Evolutionary conservation across 2,329 filamentous ascomycete genomes (phyloP).

Genomic region (Talaromyces sp.): DNA sequence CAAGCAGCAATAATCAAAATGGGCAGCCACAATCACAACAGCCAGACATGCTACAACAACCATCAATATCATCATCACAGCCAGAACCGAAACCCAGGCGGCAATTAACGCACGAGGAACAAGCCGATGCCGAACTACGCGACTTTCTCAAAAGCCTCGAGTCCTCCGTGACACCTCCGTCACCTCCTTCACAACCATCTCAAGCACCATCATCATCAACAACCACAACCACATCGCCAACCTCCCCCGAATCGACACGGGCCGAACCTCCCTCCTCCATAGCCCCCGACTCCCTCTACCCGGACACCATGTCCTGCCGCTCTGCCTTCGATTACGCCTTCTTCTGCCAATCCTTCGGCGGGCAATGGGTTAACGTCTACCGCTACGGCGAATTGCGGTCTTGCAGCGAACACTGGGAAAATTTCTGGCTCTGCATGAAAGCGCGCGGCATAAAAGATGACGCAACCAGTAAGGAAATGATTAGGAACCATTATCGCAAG

Average conservation of each 20-base stretch:
- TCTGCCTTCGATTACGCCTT: conserved; percentile 88
- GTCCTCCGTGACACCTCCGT: neutral
- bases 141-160: conserved; percentile 52
- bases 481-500: conserved; percentile 66
- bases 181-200: neutral
- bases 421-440: conserved; percentile 98
- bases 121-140: conserved; percentile 55
- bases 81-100: conserved; percentile 20
- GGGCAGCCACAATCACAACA: neutral
- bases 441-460: conserved; percentile 56
- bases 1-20: conserved; percentile 21
- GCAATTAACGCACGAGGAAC: conserved; percentile 43
- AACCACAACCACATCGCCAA: conserved; percentile 21
- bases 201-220: conserved; percentile 12
- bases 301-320: conserved; percentile 81
- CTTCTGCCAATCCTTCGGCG: conserved; percentile 87
- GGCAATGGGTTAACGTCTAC: conserved; percentile 90
- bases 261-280: conserved; percentile 32
- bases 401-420: conserved; percentile 82
- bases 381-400: conserved; percentile 72
- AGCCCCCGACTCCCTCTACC: conserved; percentile 68
- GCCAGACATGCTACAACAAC: neutral
- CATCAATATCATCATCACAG: neutral
- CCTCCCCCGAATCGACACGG: neutral
- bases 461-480: conserved; percentile 56